Evolutionary conservation across 2,329 filamentous ascomycete genomes (phyloP).

Genomic region (Aspergillus bombycis): DNA sequence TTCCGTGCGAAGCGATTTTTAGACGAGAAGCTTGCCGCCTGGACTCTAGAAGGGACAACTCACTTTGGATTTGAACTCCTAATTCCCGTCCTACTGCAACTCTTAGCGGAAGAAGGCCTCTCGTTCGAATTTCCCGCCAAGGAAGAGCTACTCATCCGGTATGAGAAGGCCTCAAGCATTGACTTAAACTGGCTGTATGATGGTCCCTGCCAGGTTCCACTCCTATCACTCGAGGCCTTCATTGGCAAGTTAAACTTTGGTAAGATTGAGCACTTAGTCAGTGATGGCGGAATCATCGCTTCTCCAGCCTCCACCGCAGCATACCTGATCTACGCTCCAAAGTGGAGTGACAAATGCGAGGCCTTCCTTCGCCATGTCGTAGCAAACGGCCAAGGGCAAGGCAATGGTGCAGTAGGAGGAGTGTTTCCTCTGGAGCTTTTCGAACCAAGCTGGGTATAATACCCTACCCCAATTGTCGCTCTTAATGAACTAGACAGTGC

Average conservation of each 20-base stretch:
- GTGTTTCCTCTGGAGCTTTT: conserved; percentile 31
- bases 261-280: conserved; percentile 33
- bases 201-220: not conserved
- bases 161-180: conserved; percentile 2
- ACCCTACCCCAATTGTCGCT: not conserved
- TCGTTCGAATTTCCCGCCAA: conserved; percentile 10
- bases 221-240: conserved; percentile 45
- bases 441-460: conserved; percentile 26
- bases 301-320: conserved; percentile 47
- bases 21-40: not conserved
- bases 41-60: not conserved
- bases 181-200: conserved; percentile 11
- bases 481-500: not conserved
- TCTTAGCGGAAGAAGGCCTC: conserved; percentile 4
- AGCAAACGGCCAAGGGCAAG: conserved; percentile 8
- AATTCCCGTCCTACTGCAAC: conserved; percentile 6
- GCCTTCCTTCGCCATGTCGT: conserved; percentile 30
- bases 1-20: conserved; percentile 6
- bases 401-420: conserved; percentile 25
- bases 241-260: conserved; percentile 42
- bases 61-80: conserved; percentile 11
- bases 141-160: not conserved
- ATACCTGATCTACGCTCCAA: conserved; percentile 33
- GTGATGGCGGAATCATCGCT: conserved; percentile 37
- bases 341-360: conserved; percentile 39